Evolutionary conservation across 805 yeast species (phyloP), one percentile per base, ranked within the genome.

Genomic region (Lipomyces mesembrius): DNA sequence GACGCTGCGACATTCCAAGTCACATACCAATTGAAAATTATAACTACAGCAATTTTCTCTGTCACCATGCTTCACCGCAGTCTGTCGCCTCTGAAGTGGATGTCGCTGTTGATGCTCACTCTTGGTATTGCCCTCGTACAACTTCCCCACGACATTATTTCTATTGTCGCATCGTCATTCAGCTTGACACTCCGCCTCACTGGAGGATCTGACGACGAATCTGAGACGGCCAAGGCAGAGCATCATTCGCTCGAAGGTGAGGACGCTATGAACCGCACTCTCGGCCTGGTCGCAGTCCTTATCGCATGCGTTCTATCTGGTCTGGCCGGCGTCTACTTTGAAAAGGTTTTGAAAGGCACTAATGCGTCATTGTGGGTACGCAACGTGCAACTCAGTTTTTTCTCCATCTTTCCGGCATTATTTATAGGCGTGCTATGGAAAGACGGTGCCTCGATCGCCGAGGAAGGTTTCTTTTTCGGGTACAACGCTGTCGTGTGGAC

Each of bases 1-100:
- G 80, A 78, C 57, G 82, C 82, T 1, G 81, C 82, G 14, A 78
- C 81, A 6, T 79, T 80, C 72, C 82, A 80, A 73, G 82, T 80
- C 62, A 78, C 81, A 7, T 80, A 80, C 74, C 82, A 80, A 74
- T 79, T 80, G 62, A 80, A 80, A 69, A 80, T 80, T 62, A 72
- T 80, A 67, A 79, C 82, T 22, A 80, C 82, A 2, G 82, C 82
- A 20, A 75, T 79, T 57, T 80, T 80, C 63, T 79, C 82, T 2
- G 82, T 80, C 53, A 73, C 77, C 6, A 74, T 80, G 64, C 74
- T 80, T 51, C 77, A 77, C 62, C 74, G 79, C 17, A 62, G 71
- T 12, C 75, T 80, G n/a, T 60, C 73, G 37, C 71, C 70, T 57
- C 59, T 64, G 32, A 81, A 80, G 58, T 80, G 82, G 82, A 62